These are phyloP conservation scores for Mucor racemosus DNA, from an alignment of 371 early-diverging fungal genomes.

Conservation along the genomic window DNA sequence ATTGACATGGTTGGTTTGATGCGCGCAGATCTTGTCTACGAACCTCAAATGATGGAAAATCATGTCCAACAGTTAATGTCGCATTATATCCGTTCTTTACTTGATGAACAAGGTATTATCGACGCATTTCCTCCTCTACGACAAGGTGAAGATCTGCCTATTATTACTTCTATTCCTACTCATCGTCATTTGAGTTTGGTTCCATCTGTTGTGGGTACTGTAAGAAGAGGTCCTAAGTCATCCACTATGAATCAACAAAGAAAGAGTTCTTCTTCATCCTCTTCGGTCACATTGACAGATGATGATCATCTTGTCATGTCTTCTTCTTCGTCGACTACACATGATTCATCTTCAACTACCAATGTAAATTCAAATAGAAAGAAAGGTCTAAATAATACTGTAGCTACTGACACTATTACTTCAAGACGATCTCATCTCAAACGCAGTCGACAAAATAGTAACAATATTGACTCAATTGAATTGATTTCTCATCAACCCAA, in stretches of 20 bases:
- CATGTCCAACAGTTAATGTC: slow-evolving; percentile 31
- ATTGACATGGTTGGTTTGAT: slow-evolving; percentile 47
- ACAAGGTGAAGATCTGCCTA: slow-evolving; percentile 31
- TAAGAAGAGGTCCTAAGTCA: slow-evolving; percentile 26
- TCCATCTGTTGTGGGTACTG: slow-evolving; percentile 29
- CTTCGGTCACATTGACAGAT: neutral
- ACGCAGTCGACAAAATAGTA: neutral
- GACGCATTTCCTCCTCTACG: slow-evolving; percentile 51
- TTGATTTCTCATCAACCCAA: neutral
- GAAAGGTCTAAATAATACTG: neutral
- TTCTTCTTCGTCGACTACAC: neutral
- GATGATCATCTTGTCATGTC: neutral
- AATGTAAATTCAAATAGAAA: slow-evolving; percentile 4
- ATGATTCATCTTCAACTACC: neutral
- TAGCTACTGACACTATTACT: neutral
- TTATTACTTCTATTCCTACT: slow-evolving; percentile 33
- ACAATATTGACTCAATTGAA: neutral
- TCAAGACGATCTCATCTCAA: slow-evolving; percentile 1
- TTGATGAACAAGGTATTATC: slow-evolving; percentile 47
- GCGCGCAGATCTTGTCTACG: slow-evolving; percentile 49
- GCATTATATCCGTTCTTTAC: slow-evolving; percentile 29
- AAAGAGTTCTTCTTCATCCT: slow-evolving; percentile 2
- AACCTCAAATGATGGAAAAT: slow-evolving; percentile 20
- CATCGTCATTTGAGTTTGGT: slow-evolving; percentile 51
- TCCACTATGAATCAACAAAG: neutral